These are phyloP conservation scores for Phytopythium delawarense DNA, from an alignment of 352 stramenopile species.

Conservation along the genomic window DNA sequence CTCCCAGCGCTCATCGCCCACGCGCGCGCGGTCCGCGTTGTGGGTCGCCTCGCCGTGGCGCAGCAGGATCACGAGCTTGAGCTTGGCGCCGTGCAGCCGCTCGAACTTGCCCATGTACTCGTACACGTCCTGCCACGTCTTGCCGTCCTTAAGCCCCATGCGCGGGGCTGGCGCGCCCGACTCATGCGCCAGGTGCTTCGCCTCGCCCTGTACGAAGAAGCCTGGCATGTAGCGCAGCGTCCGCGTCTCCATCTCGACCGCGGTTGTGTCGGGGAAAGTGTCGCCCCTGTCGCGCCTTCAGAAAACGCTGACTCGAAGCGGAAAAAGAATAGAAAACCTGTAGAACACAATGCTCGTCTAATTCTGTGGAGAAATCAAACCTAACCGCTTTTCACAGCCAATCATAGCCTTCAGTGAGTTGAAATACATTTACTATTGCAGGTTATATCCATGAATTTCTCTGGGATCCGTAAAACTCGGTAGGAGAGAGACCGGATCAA, in stretches of 20 bases:
- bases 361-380: no score
- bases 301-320: no score
- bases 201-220: conserved; percentile 40
- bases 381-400: no score
- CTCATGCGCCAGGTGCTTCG: conserved; percentile 16
- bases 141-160: conserved; percentile 38
- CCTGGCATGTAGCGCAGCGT: conserved; percentile 30
- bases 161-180: conserved; percentile 7
- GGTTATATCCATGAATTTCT: no score
- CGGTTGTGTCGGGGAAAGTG: neutral
- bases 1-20: conserved; percentile 48
- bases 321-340: no score
- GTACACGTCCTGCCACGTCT: conserved; percentile 36
- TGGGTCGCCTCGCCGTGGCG: conserved; percentile 65
- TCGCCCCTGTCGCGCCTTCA: no score
- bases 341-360: no score
- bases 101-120: conserved; percentile 26
- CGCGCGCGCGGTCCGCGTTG: conserved; percentile 58
- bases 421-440: no score
- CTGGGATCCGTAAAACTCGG: no score
- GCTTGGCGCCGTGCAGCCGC: conserved; percentile 10
- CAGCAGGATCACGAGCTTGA: conserved; percentile 59
- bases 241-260: neutral
- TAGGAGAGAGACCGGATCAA: no score
- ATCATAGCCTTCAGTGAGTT: no score